A percentile compares a stretch with the other conserved stretches of the same genome.
Conservation (phyloP, 1,284 basidiomycete species). For the Cerrena zonata region DNA sequence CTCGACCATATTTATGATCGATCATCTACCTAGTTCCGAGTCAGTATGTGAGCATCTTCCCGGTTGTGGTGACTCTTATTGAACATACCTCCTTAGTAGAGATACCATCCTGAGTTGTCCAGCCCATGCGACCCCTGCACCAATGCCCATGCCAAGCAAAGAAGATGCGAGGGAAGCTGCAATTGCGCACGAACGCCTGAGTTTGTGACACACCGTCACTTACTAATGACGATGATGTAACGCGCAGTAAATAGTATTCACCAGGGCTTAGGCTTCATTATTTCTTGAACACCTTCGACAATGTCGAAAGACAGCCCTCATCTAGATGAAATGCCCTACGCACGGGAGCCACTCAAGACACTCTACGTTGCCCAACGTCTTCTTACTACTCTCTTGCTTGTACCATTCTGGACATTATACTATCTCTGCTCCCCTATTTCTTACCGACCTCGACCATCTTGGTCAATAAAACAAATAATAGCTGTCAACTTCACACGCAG, state of each 20-base stretch:
- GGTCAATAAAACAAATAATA: slow-evolving; percentile 43
- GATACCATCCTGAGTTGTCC: not conserved
- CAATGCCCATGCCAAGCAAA: no score
- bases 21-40: not conserved
- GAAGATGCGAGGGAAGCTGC: no score
- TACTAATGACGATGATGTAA: not conserved
- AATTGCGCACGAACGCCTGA: no score
- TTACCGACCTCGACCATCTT: slow-evolving; percentile 40
- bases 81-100: not conserved
- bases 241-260: no score
- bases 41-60: not conserved
- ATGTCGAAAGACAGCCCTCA: slow-evolving; percentile 7
- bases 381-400: slow-evolving; percentile 40
- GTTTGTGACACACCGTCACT: no score
- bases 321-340: slow-evolving; percentile 32
- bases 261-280: no score
- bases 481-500: slow-evolving; percentile 46
- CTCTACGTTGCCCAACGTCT: slow-evolving; percentile 43
- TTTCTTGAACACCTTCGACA: not conserved
- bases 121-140: not conserved
- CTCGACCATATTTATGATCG: not conserved
- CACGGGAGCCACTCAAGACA: slow-evolving; percentile 41
- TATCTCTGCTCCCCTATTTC: slow-evolving; percentile 37
- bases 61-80: not conserved
- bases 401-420: slow-evolving; percentile 38